These are phyloP conservation scores for Candida glucosophila DNA, from an alignment of 1,139 yeast species.

Conservation along the genomic window DNA sequence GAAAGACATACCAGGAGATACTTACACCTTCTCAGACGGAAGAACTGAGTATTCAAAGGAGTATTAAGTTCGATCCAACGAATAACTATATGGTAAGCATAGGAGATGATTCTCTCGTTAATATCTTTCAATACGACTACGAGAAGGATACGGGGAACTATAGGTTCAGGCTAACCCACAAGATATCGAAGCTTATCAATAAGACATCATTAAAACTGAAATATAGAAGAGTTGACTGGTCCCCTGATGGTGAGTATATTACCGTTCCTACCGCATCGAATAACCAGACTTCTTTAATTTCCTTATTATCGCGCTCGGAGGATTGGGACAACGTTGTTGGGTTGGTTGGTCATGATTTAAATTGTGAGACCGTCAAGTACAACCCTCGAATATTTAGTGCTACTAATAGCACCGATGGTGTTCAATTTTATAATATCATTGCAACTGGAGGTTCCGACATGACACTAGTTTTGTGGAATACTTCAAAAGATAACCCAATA, in stretches of 20 bases:
- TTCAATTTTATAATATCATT: constrained; percentile 44
- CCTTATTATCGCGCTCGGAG: constrained; percentile 27
- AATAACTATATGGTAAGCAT: constrained; percentile 37
- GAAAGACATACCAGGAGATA: constrained; percentile 28
- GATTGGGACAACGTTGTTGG: constrained; percentile 41
- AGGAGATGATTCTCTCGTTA: constrained; percentile 42
- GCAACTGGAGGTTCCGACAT: constrained; percentile 88
- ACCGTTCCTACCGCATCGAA: constrained; percentile 48
- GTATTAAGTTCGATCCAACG: constrained; percentile 46
- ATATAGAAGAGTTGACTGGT: constrained; percentile 44
- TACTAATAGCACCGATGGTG: constrained; percentile 3
- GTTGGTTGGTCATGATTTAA: constrained; percentile 51
- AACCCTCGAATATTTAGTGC: constrained; percentile 35
- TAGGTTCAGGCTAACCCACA: constrained; percentile 28
- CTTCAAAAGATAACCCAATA: constrained; percentile 65
- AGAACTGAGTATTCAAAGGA: constrained; percentile 28
- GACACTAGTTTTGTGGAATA: constrained; percentile 81
- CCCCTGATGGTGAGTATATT: constrained; percentile 38
- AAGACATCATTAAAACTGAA: constrained; percentile 32
- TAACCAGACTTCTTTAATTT: constrained; percentile 34
- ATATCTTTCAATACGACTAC: constrained; percentile 29
- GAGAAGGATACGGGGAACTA: constrained; percentile 14
- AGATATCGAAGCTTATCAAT: constrained; percentile 32
- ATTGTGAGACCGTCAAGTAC: constrained; percentile 47
- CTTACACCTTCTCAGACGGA: constrained; percentile 13